Percentiles rank a stretch among this genome's conserved stretches.
Conservation (phyloP, 768 basidiomycete genomes). For the Boletellus ananiceps region DNA sequence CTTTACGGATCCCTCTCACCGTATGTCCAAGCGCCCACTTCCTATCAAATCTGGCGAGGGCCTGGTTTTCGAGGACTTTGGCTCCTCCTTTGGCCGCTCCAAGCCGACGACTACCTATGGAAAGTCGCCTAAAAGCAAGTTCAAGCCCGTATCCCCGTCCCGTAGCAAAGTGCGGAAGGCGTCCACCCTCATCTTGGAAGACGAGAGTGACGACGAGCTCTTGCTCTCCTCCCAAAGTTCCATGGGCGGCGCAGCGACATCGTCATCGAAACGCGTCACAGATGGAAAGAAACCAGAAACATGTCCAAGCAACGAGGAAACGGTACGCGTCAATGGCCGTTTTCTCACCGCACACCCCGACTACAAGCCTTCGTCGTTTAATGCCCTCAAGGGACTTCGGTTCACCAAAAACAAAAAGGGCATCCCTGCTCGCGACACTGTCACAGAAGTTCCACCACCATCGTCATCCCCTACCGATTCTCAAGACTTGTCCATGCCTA, state of each 20-base stretch:
- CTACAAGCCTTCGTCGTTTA: constrained; percentile 15
- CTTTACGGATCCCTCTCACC: constrained; percentile 15
- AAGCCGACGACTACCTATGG: constrained; percentile 1
- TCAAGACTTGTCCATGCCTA: constrained; percentile 20
- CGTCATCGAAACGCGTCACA: constrained; percentile 8
- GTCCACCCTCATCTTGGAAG: background rate
- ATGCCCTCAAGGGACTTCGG: constrained; percentile 16
- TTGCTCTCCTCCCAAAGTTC: constrained; percentile 26
- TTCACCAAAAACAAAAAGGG: constrained; percentile 34
- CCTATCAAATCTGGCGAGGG: constrained; percentile 25
- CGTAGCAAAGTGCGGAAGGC: background rate
- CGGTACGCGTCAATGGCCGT: constrained; percentile 13
- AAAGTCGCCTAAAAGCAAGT: constrained; percentile 9
- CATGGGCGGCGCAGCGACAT: constrained; percentile 5
- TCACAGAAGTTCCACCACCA: constrained; percentile 10
- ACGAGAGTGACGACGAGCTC: constrained; percentile 29
- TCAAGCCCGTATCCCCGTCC: background rate
- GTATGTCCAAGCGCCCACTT: constrained; percentile 24
- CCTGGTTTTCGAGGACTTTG: constrained; percentile 23
- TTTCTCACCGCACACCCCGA: constrained; percentile 19
- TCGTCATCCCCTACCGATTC: constrained; percentile 22
- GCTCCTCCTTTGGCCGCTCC: constrained; percentile 14
- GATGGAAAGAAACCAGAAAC: constrained; percentile 1
- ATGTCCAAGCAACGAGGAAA: constrained; percentile 2
- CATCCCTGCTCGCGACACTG: background rate